A percentile compares a stretch with the other conserved stretches of the same genome.
Conservation (phyloP, 352 stramenopile species). For the Pythium inflatum region DNA sequence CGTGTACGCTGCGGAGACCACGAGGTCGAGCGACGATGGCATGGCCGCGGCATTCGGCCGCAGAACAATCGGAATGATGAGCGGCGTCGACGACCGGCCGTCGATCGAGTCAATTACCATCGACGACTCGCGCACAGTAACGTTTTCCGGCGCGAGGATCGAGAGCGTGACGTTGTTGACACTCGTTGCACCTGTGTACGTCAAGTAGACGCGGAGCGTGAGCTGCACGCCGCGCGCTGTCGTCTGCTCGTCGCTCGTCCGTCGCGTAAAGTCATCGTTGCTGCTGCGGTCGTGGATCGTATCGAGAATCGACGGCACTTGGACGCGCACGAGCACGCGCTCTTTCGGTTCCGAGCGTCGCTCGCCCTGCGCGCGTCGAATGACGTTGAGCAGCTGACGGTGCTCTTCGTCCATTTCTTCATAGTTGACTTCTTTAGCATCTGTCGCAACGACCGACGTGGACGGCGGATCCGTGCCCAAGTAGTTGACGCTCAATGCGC, state of each 20-base stretch:
- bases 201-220: slow-evolving; percentile 83
- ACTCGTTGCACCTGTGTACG: slow-evolving; percentile 72
- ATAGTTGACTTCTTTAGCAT: slow-evolving; percentile 89
- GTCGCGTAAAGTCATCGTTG: slow-evolving; percentile 45
- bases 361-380: slow-evolving; percentile 74
- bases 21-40: slow-evolving; percentile 68
- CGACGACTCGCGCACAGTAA: slow-evolving; percentile 63
- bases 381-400: slow-evolving; percentile 85
- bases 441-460: slow-evolving; percentile 61
- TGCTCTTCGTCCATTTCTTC: slow-evolving; percentile 93
- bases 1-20: slow-evolving; percentile 74
- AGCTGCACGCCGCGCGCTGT: slow-evolving; percentile 43
- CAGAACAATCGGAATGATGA: slow-evolving; percentile 68
- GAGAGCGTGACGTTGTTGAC: slow-evolving; percentile 82
- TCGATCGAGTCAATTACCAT: slow-evolving; percentile 76
- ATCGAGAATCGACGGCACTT: slow-evolving; percentile 77
- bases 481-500: slow-evolving; percentile 82
- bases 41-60: slow-evolving; percentile 51
- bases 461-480: slow-evolving; percentile 89
- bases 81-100: slow-evolving; percentile 58
- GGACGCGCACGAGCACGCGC: slow-evolving; percentile 69
- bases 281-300: slow-evolving; percentile 37
- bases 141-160: slow-evolving; percentile 62
- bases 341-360: slow-evolving; percentile 71
- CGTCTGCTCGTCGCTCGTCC: slow-evolving; percentile 23